Conservation (phyloP, 108 stramenopile genomes). For the Mediolabrus comicus region DNA sequence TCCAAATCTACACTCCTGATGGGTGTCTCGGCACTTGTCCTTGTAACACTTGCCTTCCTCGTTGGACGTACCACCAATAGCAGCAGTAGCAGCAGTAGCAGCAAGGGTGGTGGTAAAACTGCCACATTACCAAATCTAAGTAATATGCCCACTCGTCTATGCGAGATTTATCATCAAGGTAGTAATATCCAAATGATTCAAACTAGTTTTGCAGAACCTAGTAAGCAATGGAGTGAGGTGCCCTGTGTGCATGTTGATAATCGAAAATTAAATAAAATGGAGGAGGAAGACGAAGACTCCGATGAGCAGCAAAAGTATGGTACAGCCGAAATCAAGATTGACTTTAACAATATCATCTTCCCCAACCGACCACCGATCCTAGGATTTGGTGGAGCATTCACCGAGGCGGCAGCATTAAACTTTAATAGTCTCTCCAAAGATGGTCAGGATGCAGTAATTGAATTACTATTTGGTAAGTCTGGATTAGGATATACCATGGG, state of each 20-base stretch:
- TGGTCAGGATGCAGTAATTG: conserved; percentile 77
- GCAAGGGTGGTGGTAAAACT: not conserved
- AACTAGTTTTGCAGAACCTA: conserved; percentile 58
- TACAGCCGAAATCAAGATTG: conserved; percentile 57
- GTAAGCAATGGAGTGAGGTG: conserved; percentile 65
- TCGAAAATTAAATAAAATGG: not conserved
- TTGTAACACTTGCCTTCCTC: conserved; percentile 8
- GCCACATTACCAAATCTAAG: not conserved
- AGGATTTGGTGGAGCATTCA: conserved; percentile 97
- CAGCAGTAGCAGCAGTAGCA: not conserved
- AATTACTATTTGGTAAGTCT: conserved; percentile 83
- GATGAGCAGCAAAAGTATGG: conserved; percentile 49
- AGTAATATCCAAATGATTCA: conserved; percentile 46
- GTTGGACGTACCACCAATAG: not conserved
- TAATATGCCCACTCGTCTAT: conserved; percentile 9
- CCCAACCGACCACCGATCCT: conserved; percentile 65
- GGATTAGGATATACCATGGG: conserved; percentile 88
- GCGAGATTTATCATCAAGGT: conserved; percentile 4
- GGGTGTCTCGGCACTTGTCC: conserved; percentile 7
- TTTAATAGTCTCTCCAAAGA: conserved; percentile 67
- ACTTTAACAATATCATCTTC: conserved; percentile 51
- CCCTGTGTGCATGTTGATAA: conserved; percentile 48
- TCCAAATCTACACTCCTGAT: not conserved
- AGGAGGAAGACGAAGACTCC: not conserved
- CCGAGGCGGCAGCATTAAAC: conserved; percentile 90